A percentile compares a stretch with the other conserved stretches of the same genome.
Conservation (phyloP, 495 filamentous ascomycete species). For the Neurospora sp. region DNA sequence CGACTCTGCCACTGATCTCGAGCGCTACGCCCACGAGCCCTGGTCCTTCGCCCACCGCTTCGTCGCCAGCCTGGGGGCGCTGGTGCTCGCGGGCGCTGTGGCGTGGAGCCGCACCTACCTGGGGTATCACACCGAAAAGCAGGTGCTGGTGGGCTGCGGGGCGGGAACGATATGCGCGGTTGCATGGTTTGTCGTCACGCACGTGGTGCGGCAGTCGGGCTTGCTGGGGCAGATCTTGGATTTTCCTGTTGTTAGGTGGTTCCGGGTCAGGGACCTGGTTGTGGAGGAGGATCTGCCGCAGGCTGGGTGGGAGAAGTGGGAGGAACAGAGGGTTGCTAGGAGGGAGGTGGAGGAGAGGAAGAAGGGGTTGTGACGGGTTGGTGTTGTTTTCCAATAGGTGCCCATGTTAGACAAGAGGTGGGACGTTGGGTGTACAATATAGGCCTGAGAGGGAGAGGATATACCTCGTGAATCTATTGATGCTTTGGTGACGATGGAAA, state of each 20-base stretch:
- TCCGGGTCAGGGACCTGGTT: slow-evolving; percentile 73
- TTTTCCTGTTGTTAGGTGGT: slow-evolving; percentile 48
- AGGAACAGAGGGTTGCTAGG: slow-evolving; percentile 23
- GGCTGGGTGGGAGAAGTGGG: slow-evolving; percentile 91
- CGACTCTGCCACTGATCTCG: slow-evolving; percentile 8
- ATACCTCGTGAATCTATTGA: background rate
- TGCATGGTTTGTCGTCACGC: slow-evolving; percentile 68
- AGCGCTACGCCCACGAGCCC: slow-evolving; percentile 33
- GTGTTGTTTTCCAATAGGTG: background rate
- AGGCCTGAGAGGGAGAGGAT: background rate
- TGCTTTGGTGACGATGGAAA: background rate
- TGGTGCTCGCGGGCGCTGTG: slow-evolving; percentile 56
- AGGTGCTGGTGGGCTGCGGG: slow-evolving; percentile 69
- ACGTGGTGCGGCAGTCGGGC: slow-evolving; percentile 47
- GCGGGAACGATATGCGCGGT: slow-evolving; percentile 65
- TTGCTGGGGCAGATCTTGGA: slow-evolving; percentile 64
- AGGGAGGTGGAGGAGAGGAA: background rate
- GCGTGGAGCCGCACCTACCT: slow-evolving; percentile 79
- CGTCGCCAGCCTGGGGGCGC: slow-evolving; percentile 44
- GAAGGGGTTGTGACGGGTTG: slow-evolving; percentile 1
- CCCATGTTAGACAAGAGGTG: background rate
- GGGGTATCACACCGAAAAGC: slow-evolving; percentile 81
- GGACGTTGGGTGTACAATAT: background rate
- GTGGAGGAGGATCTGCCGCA: slow-evolving; percentile 84
- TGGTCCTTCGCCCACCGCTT: slow-evolving; percentile 49